phyloP scores from a whole-genome alignment of 176 grass and related monocot genomes.

The Tillandsia leiboldiana region DNA sequence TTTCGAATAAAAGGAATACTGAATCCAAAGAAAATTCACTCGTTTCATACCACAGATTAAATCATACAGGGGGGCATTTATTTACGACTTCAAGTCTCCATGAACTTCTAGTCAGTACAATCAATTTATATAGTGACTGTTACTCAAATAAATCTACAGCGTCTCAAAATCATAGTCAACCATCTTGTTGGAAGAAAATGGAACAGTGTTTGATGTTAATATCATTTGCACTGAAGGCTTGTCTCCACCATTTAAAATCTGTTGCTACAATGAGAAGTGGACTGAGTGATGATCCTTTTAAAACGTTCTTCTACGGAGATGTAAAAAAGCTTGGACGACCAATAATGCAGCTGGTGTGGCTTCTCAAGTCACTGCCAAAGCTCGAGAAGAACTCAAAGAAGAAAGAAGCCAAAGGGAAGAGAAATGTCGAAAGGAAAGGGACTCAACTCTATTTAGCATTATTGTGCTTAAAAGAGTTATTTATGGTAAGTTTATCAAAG shows the following conservation, averaged over 20 bases:
- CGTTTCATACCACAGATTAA: constrained; percentile 32
- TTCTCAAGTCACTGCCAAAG: constrained; percentile 34
- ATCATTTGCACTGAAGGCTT: constrained; percentile 63
- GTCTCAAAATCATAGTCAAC: constrained; percentile 34
- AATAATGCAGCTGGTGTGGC: constrained; percentile 58
- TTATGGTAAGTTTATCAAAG: constrained; percentile 45
- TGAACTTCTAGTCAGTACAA: constrained; percentile 39
- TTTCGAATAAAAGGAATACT: constrained; percentile 32
- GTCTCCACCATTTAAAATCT: constrained; percentile 50
- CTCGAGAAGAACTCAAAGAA: constrained; percentile 40
- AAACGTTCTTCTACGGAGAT: constrained; percentile 28
- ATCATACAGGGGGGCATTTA: constrained; percentile 46
- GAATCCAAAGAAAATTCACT: constrained; percentile 37
- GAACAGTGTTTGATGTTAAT: constrained; percentile 31
- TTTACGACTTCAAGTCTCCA: constrained; percentile 40
- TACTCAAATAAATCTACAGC: constrained; percentile 27
- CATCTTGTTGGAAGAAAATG: constrained; percentile 18
- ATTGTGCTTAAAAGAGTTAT: constrained; percentile 49
- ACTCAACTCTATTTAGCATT: constrained; percentile 59
- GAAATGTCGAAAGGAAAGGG: constrained; percentile 38
- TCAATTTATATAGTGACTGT: constrained; percentile 34
- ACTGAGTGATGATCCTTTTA: constrained; percentile 20
- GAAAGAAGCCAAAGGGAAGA: constrained; percentile 49
- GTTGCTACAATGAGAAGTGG: constrained; percentile 23
- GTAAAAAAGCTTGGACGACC: constrained; percentile 40